phyloP scores from a whole-genome alignment of 352 stramenopile species.

The Phytophthora tubulina region DNA sequence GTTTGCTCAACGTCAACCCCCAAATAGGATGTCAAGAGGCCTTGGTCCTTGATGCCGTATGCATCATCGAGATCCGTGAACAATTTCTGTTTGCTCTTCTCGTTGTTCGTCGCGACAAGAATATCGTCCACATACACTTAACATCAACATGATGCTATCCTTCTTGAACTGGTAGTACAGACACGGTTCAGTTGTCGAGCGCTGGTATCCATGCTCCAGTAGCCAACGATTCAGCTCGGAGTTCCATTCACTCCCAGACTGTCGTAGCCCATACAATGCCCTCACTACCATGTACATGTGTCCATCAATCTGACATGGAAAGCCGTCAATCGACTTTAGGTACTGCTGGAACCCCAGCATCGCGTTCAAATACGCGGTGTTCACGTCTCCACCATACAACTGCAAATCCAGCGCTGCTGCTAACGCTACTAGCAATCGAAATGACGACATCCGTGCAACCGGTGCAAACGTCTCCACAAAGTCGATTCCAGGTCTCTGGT shows the following conservation, averaged over 20 bases:
- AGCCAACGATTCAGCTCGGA: background rate
- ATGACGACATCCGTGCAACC: background rate
- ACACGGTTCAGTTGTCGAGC: background rate
- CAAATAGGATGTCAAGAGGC: slow-evolving; percentile 2
- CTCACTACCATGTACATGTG: background rate
- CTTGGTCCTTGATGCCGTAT: slow-evolving; percentile 7
- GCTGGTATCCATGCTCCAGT: background rate
- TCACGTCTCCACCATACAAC: background rate
- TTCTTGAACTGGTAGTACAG: slow-evolving; percentile 1
- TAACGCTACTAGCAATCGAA: background rate
- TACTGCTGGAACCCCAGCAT: background rate
- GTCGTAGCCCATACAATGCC: background rate
- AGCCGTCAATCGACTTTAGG: background rate
- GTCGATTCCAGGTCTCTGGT: background rate
- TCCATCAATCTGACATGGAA: background rate
- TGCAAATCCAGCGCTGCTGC: background rate
- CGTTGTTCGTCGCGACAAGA: background rate
- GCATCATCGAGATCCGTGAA: slow-evolving; percentile 1
- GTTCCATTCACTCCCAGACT: background rate
- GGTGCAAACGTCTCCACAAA: slow-evolving; percentile 3
- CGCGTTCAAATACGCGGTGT: background rate
- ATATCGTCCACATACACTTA: slow-evolving; percentile 9
- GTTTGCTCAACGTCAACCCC: slow-evolving; percentile 8
- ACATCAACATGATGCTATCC: background rate
- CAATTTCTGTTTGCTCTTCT: background rate